A percentile compares a stretch with the other conserved stretches of the same genome.
phyloP scores from a whole-genome alignment of 2,329 filamentous ascomycete genomes.

The Neonectria neomacrospora region DNA sequence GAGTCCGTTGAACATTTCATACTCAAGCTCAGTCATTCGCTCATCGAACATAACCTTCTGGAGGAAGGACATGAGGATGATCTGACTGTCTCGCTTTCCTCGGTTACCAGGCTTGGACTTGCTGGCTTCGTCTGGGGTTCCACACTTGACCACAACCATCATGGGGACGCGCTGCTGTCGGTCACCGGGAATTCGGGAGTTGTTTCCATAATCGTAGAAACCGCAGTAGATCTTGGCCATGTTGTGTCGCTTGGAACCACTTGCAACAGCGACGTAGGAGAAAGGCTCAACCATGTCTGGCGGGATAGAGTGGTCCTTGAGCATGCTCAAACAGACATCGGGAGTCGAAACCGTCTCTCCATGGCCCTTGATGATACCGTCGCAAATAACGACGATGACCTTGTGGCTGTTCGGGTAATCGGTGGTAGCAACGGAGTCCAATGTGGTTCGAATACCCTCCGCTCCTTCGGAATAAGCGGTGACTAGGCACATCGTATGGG shows the following conservation, averaged over 20 bases:
- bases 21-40: constrained; percentile 98
- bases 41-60: constrained; percentile 99
- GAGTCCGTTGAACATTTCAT: constrained; percentile 98
- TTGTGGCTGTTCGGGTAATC: constrained; percentile 99
- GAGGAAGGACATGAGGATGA: constrained; percentile 98
- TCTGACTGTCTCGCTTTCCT: constrained; percentile 98
- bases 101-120: constrained; percentile 94
- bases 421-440: constrained; percentile 96
- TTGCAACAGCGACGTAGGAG: constrained; percentile 96
- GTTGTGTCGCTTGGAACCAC: constrained; percentile 96
- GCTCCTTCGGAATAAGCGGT: constrained; percentile 97
- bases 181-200: constrained; percentile 81
- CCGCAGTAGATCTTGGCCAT: constrained; percentile 99
- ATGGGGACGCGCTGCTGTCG: constrained; percentile 98
- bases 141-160: constrained; percentile 96
- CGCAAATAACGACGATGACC: constrained; percentile 93
- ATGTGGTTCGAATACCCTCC: constrained; percentile 89
- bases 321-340: constrained; percentile 90
- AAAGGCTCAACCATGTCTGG: constrained; percentile 87
- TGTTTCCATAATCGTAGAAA: constrained; percentile 94
- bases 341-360: constrained; percentile 89
- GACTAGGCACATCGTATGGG: constrained; percentile 92
- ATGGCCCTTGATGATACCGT: constrained; percentile 96
- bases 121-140: constrained; percentile 85
- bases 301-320: constrained; percentile 86